phyloP scores from a whole-genome alignment of 169 alveolate species.

The Babesia microti region DNA sequence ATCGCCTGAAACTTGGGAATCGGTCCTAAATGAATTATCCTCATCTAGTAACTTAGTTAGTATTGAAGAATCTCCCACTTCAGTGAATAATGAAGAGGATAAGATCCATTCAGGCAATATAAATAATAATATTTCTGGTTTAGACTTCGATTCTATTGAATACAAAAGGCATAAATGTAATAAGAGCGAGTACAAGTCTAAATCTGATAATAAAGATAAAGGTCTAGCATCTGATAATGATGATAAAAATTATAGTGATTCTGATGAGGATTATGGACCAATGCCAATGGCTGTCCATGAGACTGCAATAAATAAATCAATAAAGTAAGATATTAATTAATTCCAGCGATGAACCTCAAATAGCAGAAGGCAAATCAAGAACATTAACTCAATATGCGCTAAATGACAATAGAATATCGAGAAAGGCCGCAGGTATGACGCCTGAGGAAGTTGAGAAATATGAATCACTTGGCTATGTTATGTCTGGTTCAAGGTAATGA shows the following conservation, averaged over 20 bases:
- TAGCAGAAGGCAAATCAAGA: slow-evolving; percentile 71
- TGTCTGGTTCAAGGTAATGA: slow-evolving; percentile 77
- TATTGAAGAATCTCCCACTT: too few relatives aligned
- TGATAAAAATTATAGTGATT: slow-evolving; percentile 1
- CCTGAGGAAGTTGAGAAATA: slow-evolving; percentile 78
- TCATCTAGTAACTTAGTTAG: too few relatives aligned
- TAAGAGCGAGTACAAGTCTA: too few relatives aligned
- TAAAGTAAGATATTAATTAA: slow-evolving; percentile 26
- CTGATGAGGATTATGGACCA: slow-evolving; percentile 40
- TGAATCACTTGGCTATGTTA: slow-evolving; percentile 82
- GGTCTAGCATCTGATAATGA: slow-evolving; percentile 1
- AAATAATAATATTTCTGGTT: too few relatives aligned
- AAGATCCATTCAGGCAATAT: too few relatives aligned
- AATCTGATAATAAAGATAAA: background rate
- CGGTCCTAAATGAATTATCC: too few relatives aligned
- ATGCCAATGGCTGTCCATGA: slow-evolving; percentile 32
- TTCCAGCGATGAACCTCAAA: slow-evolving; percentile 8
- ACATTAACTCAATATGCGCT: slow-evolving; percentile 76
- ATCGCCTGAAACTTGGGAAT: slow-evolving; percentile 2
- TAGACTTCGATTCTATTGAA: too few relatives aligned
- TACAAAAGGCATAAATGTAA: too few relatives aligned
- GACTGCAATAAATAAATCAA: slow-evolving; percentile 17
- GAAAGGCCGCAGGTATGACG: slow-evolving; percentile 83
- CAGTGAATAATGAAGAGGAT: too few relatives aligned
- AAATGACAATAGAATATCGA: slow-evolving; percentile 75